A percentile compares a stretch with the other conserved stretches of the same genome.
Evolutionary conservation across 2,329 filamentous ascomycete genomes (phyloP).

Genomic region (Ascochyta pisi): DNA sequence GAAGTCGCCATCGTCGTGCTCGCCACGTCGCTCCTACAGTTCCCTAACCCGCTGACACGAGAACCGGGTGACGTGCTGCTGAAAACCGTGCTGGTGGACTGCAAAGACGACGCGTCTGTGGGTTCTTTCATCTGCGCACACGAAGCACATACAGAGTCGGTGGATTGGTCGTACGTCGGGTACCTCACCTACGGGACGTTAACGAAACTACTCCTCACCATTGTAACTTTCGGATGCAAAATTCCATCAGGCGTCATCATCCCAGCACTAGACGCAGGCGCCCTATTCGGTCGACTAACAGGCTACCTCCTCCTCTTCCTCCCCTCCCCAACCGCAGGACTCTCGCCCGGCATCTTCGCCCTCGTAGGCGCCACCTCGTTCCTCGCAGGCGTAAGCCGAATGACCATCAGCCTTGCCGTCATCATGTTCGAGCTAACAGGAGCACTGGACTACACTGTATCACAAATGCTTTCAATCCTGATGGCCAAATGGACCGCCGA

Average conservation of each 20-base stretch:
- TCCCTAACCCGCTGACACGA: conserved; percentile 62
- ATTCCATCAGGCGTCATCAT: conserved; percentile 68
- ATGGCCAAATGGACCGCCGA: conserved; percentile 67
- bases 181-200: conserved; percentile 62
- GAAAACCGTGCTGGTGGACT: conserved; percentile 64
- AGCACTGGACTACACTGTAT: conserved; percentile 63
- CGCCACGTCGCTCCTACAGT: conserved; percentile 62
- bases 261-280: conserved; percentile 64
- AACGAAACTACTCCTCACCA: conserved; percentile 63
- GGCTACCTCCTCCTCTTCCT: conserved; percentile 50
- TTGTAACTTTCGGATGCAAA: conserved; percentile 66
- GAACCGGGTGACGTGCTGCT: conserved; percentile 64
- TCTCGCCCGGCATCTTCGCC: conserved; percentile 65
- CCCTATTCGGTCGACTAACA: conserved; percentile 63
- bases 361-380: conserved; percentile 67
- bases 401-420: conserved; percentile 65
- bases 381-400: conserved; percentile 64
- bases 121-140: conserved; percentile 60
- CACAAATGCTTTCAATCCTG: conserved; percentile 66
- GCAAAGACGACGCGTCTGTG: conserved; percentile 45
- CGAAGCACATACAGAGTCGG: conserved; percentile 46
- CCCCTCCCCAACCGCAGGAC: conserved; percentile 27
- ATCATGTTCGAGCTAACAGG: conserved; percentile 69
- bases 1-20: conserved; percentile 63
- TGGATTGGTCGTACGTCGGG: conserved; percentile 54